A percentile compares a stretch with the other conserved stretches of the same genome.
Conservation (phyloP, 2,329 filamentous ascomycete genomes). For the Fusarium sarcochroum region DNA sequence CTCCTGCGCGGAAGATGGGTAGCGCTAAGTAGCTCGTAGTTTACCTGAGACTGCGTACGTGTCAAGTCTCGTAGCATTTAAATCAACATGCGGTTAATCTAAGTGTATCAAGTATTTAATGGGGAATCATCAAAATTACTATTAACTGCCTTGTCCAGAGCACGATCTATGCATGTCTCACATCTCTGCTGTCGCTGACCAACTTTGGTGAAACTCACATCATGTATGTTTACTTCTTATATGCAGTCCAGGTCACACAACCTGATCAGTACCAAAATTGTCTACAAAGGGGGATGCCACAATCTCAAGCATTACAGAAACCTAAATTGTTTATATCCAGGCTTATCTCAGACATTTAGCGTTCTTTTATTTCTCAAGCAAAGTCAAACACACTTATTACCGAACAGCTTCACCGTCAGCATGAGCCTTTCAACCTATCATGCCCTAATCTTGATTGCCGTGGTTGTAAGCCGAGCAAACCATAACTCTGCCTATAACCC, state of each 20-base stretch:
- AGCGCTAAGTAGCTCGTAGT: too few species aligned
- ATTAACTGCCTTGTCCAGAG: neutral
- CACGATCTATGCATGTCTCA: neutral
- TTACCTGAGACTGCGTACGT: too few species aligned
- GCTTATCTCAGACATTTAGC: neutral
- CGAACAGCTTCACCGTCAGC: neutral
- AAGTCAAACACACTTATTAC: neutral
- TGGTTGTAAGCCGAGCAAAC: neutral
- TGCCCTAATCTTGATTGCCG: neutral
- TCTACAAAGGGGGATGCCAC: neutral
- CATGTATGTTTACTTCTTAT: neutral
- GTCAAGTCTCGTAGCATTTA: too few species aligned
- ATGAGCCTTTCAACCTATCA: neutral
- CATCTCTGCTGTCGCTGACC: neutral
- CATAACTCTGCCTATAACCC: rapidly evolving
- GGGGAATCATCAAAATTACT: too few species aligned
- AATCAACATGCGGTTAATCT: too few species aligned
- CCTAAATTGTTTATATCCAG: neutral
- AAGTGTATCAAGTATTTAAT: too few species aligned
- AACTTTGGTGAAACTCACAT: neutral
- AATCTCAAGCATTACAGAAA: neutral
- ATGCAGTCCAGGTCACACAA: constrained; percentile 10
- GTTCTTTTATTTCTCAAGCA: neutral
- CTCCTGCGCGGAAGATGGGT: too few species aligned
- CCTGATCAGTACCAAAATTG: neutral